phyloP scores from a whole-genome alignment of 2,329 filamentous ascomycete species.

The Rhexocercosporidium sp. region DNA sequence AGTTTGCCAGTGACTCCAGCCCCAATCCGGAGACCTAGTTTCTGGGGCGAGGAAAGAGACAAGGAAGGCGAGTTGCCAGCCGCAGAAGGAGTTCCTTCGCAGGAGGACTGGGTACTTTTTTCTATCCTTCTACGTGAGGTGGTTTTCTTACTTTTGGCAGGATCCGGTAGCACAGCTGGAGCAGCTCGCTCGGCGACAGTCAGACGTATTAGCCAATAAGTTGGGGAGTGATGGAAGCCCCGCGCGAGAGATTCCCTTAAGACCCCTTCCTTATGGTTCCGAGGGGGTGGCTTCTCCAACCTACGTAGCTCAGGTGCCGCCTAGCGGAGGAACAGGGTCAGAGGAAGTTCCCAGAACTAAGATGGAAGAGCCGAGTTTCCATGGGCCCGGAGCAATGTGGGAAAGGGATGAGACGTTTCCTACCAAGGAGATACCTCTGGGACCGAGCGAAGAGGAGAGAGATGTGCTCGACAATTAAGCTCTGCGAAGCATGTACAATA shows the following conservation, averaged over 20 bases:
- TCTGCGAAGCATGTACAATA: conserved; percentile 28
- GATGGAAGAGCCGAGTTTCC: conserved; percentile 53
- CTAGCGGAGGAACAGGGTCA: conserved; percentile 21
- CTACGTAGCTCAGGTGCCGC: conserved; percentile 49
- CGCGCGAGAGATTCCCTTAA: conserved; percentile 51
- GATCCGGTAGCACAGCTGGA: conserved; percentile 74
- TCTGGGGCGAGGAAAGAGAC: conserved; percentile 63
- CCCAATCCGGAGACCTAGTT: conserved; percentile 71
- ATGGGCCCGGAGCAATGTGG: conserved; percentile 55
- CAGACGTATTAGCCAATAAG: conserved; percentile 62
- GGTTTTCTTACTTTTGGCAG: conserved; percentile 57
- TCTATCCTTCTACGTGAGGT: conserved; percentile 48
- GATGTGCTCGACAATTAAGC: conserved; percentile 39
- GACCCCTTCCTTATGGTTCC: conserved; percentile 59
- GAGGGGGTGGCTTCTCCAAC: conserved; percentile 52
- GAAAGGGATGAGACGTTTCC: conserved; percentile 55
- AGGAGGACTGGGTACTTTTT: conserved; percentile 93
- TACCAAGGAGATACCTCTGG: conserved; percentile 44
- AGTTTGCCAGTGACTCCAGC: conserved; percentile 91
- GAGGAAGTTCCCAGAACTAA: conserved; percentile 30
- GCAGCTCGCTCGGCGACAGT: conserved; percentile 70
- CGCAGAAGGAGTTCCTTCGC: conserved; percentile 83
- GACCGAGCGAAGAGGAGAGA: conserved; percentile 41
- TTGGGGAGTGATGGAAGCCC: conserved; percentile 47
- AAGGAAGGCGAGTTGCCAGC: conserved; percentile 66